Evolutionary conservation across 1,284 basidiomycete species (phyloP).

Genomic region (Tremellales sp.): DNA sequence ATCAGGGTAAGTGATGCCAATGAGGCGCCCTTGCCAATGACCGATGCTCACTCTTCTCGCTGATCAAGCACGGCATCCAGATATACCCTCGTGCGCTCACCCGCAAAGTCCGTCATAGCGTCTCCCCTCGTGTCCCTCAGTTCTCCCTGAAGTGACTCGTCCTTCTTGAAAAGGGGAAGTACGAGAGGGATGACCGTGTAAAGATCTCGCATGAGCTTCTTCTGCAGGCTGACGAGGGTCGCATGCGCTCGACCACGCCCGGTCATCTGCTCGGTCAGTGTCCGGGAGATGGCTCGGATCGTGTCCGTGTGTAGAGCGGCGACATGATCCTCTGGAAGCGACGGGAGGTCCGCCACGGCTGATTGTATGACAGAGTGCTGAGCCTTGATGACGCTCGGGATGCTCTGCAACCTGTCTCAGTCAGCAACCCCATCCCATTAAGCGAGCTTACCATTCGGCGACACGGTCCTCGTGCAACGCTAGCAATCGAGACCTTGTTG

Average conservation of each 20-base stretch:
- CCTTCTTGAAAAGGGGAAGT: not conserved
- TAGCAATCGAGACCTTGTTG: slow-evolving; percentile 1
- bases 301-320: not conserved
- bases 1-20: no score
- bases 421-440: no score
- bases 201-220: not conserved
- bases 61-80: not conserved
- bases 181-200: not conserved
- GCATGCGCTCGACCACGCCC: not conserved
- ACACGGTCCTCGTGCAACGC: not conserved
- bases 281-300: not conserved
- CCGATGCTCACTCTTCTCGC: no score
- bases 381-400: no score
- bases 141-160: not conserved
- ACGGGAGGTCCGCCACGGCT: not conserved
- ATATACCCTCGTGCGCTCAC: not conserved
- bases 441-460: not conserved
- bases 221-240: not conserved
- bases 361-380: no score
- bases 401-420: no score
- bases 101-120: no score
- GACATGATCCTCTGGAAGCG: not conserved
- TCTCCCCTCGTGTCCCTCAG: no score
- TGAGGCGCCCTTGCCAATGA: no score
- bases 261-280: not conserved